phyloP scores from a whole-genome alignment of 108 stramenopile species.

The Nitzschia inconspicua region DNA sequence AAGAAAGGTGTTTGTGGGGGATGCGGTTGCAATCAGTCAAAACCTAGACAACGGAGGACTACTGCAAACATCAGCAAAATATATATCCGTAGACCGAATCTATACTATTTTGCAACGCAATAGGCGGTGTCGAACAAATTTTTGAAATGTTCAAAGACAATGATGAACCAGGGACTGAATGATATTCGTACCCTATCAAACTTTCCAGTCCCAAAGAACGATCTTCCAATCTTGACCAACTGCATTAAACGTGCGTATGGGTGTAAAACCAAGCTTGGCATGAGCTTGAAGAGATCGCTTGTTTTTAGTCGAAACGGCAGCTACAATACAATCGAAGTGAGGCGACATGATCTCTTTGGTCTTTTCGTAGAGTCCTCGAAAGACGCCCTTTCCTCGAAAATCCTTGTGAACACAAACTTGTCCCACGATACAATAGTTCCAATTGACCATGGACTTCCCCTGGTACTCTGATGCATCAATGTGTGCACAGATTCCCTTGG shows the following conservation, averaged over 20 bases:
- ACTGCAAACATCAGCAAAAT: no score
- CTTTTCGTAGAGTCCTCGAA: background rate
- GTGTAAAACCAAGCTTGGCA: slow-evolving; percentile 2
- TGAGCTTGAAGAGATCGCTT: slow-evolving; percentile 1
- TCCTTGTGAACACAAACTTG: slow-evolving; percentile 14
- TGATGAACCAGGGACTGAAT: no score
- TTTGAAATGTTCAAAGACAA: no score
- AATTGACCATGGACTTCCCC: background rate
- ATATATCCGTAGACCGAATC: no score
- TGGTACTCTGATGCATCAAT: slow-evolving; percentile 1
- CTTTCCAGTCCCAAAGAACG: slow-evolving; percentile 10
- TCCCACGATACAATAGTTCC: slow-evolving; percentile 5
- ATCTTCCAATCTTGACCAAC: background rate
- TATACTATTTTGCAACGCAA: no score
- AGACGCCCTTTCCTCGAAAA: slow-evolving; percentile 2
- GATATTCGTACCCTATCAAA: no score
- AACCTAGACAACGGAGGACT: no score
- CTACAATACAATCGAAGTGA: background rate
- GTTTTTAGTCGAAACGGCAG: background rate
- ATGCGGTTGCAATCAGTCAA: no score
- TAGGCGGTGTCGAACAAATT: no score
- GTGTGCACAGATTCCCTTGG: background rate
- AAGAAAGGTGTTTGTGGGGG: no score
- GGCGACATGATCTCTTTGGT: background rate
- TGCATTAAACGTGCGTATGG: background rate